Evolutionary conservation across 177 flowering plant genomes (phyloP).

Genomic region (Vitis hybrid): DNA sequence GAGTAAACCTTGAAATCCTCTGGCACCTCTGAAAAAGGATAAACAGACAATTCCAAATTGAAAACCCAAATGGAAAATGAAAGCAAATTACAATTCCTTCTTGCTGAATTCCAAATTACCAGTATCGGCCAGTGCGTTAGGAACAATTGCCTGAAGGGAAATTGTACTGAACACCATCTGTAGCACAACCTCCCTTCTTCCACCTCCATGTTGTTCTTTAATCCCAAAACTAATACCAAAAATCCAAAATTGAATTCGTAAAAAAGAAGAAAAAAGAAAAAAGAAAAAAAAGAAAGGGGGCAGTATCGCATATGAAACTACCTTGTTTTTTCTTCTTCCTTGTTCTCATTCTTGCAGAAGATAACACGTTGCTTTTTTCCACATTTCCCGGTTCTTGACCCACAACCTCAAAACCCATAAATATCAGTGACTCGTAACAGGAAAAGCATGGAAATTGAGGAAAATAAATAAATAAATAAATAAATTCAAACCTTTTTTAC

Average conservation of each 20-base stretch:
- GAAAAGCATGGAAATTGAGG: too few species aligned
- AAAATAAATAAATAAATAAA: too few species aligned
- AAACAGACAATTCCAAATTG: not conserved
- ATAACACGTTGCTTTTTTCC: slow-evolving; percentile 13
- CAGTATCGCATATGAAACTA: not conserved
- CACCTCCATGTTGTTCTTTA: slow-evolving; percentile 13
- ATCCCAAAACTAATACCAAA: slow-evolving; percentile 3
- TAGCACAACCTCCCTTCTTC: slow-evolving; percentile 50
- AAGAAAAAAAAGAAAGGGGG: not conserved
- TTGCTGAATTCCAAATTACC: slow-evolving; percentile 22
- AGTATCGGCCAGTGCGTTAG: slow-evolving; percentile 43
- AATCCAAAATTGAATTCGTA: not conserved
- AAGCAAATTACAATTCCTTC: not conserved
- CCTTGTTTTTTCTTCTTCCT: slow-evolving; percentile 5
- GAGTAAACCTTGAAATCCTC: slow-evolving; percentile 55
- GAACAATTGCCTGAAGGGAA: slow-evolving; percentile 36
- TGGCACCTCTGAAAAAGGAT: slow-evolving; percentile 24
- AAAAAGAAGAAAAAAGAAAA: not conserved
- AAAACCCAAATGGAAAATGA: not conserved
- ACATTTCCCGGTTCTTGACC: too few species aligned
- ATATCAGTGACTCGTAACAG: too few species aligned
- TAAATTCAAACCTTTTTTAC: not conserved
- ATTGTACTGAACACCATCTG: slow-evolving; percentile 29
- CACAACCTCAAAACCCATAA: too few species aligned
- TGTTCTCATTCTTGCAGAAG: slow-evolving; percentile 22